Evolutionary conservation across 1,284 basidiomycete genomes (phyloP).

Genomic region (Cutaneotrichosporon sp.): DNA sequence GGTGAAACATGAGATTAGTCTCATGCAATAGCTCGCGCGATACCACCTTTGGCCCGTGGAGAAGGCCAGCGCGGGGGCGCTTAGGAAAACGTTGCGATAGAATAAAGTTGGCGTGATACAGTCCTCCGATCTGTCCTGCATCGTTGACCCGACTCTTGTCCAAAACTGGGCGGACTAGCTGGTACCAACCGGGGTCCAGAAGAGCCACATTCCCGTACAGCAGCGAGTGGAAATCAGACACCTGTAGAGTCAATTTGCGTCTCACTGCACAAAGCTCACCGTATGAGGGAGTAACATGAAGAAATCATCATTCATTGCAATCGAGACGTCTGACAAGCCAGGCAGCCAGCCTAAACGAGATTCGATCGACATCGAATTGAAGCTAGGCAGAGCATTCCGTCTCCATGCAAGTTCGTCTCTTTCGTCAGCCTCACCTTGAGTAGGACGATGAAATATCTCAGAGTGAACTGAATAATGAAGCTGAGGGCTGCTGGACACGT

Average conservation of each 20-base stretch:
- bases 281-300: constrained; percentile 18
- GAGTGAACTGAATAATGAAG: constrained; percentile 38
- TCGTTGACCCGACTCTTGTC: constrained; percentile 32
- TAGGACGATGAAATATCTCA: constrained; percentile 42
- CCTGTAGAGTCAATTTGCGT: constrained; percentile 6
- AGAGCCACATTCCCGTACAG: constrained; percentile 43
- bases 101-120: constrained; percentile 43
- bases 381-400: constrained; percentile 38
- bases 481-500: constrained; percentile 17
- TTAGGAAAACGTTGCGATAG: constrained; percentile 40
- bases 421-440: constrained; percentile 18
- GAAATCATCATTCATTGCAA: constrained; percentile 44
- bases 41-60: constrained; percentile 43
- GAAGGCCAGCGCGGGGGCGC: constrained; percentile 41
- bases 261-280: not conserved
- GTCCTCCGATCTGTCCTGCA: constrained; percentile 38
- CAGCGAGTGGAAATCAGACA: constrained; percentile 42
- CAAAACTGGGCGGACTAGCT: constrained; percentile 36
- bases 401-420: constrained; percentile 33
- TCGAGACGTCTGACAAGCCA: constrained; percentile 35
- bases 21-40: constrained; percentile 43
- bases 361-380: constrained; percentile 47
- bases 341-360: constrained; percentile 40
- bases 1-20: constrained; percentile 42
- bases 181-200: constrained; percentile 35